Evolutionary conservation across 805 yeast genomes (phyloP), one percentile per base, ranked within the genome.

Genomic region (Teunomyces atbi): DNA sequence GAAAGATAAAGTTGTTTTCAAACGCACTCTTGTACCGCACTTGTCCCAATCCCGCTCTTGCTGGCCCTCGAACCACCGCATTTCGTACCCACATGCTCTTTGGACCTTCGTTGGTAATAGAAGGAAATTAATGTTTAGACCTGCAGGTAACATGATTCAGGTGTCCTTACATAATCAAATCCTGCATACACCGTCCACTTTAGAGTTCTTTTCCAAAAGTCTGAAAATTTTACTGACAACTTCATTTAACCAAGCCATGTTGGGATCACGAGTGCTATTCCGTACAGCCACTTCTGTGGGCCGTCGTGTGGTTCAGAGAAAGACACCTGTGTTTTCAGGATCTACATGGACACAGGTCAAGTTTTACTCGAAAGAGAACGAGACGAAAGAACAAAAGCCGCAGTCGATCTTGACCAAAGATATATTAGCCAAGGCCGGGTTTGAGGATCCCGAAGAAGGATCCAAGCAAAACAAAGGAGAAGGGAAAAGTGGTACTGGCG

Each of bases 391-490:
- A 30, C 38, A 21, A 12, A 19, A 36, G 23, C 39, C 23, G 26
- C 39, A 36, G 11, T 36, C 39, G 39, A 78, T 90, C 54, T 72
- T 91, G 51, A 82, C 85, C 41, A 96, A 91, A 51, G 96, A 90
- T 60, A 59, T 90, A 59, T 75, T 91, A 48, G 84, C 86, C 27
- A 81, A 83, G 58, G 96, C 96, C 10, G 97, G 97, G 32, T 81
- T 90, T 46, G 92, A 89, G 36, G n/a, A 23, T 48, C 52, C 36
- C 21, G 44, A 59, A 28, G 48, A 54, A 18, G 55, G 55, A 3
- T 47, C 48, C 19, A 53, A 50, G 21, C 53, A 47, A 11, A 29
- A 42, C 7, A 50, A 50, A 18, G 54, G 40, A 3, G 54, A 45
- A 23, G 45, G 47, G 11, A 46, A 38, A 32, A 58, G 51, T n/a